phyloP scores from a whole-genome alignment of 1,284 basidiomycete species.

The Leccinum huronense region DNA sequence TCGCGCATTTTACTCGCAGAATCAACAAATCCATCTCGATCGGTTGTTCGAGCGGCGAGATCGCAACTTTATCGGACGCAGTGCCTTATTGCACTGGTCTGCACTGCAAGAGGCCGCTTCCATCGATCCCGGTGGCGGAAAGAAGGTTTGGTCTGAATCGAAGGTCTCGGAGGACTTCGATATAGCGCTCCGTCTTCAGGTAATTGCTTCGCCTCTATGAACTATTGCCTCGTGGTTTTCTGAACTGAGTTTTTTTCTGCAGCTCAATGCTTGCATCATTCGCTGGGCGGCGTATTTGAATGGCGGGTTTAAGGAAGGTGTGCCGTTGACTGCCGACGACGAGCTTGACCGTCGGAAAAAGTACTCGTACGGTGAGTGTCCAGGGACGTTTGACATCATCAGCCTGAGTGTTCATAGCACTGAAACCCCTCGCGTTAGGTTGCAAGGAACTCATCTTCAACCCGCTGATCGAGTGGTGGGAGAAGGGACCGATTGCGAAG shows the following conservation, averaged over 20 bases:
- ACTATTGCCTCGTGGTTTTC: background rate
- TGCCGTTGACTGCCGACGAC: slow-evolving; percentile 79
- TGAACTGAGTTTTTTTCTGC: background rate
- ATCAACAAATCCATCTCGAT: slow-evolving; percentile 78
- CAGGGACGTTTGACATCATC: background rate
- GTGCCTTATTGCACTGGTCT: slow-evolving; percentile 85
- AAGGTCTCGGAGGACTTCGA: slow-evolving; percentile 89
- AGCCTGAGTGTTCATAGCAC: background rate
- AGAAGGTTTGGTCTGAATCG: slow-evolving; percentile 82
- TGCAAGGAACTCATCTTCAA: slow-evolving; percentile 71
- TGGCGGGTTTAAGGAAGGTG: slow-evolving; percentile 84
- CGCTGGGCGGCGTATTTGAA: slow-evolving; percentile 83
- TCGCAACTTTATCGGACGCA: slow-evolving; percentile 85
- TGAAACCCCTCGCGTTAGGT: slow-evolving; percentile 45
- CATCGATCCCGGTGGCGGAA: slow-evolving; percentile 53
- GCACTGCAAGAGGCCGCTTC: slow-evolving; percentile 80
- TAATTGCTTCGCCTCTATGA: slow-evolving; percentile 7
- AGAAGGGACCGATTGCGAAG: slow-evolving; percentile 70
- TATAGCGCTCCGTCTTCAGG: slow-evolving; percentile 69
- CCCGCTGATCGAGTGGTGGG: slow-evolving; percentile 71
- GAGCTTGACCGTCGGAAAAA: slow-evolving; percentile 86
- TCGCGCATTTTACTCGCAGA: slow-evolving; percentile 79
- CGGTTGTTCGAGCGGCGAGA: slow-evolving; percentile 74
- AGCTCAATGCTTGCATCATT: slow-evolving; percentile 61
- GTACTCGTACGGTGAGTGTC: slow-evolving; percentile 70